Evolutionary conservation across 768 basidiomycete genomes (phyloP).

Genomic region (Naematelia aurantialba): DNA sequence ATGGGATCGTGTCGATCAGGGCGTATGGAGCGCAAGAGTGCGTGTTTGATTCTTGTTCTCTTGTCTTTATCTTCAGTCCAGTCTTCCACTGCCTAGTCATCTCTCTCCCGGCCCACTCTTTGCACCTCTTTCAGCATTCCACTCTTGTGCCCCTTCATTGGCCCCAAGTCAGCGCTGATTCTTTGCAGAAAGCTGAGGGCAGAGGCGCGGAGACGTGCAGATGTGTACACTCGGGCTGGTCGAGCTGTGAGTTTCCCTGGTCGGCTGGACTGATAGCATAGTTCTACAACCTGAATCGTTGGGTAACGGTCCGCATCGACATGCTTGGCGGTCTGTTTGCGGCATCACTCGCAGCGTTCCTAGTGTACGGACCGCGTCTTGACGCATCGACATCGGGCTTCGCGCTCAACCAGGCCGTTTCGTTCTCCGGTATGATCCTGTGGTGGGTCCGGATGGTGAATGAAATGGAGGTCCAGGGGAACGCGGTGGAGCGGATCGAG

Average conservation of each 20-base stretch:
- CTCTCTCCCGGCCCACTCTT: too few relatives aligned
- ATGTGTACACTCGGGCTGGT: conserved; percentile 53
- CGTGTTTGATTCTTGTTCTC: background rate
- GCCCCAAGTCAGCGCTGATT: conserved; percentile 1
- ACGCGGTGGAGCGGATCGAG: conserved; percentile 55
- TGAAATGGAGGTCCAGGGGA: conserved; percentile 49
- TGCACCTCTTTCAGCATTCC: too few relatives aligned
- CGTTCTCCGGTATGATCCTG: conserved; percentile 31
- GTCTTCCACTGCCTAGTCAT: too few relatives aligned
- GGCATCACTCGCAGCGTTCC: conserved; percentile 58
- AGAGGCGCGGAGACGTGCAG: conserved; percentile 57
- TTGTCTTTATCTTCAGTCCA: too few relatives aligned
- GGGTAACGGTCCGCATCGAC: conserved; percentile 57
- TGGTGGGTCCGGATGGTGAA: conserved; percentile 50
- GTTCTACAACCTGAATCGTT: conserved; percentile 52
- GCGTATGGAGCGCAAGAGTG: conserved; percentile 62
- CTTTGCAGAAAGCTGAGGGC: conserved; percentile 50
- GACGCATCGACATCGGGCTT: conserved; percentile 49
- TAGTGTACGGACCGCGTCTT: conserved; percentile 54
- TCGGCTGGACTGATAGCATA: conserved; percentile 1
- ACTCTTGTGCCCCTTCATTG: too few relatives aligned
- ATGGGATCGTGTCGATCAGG: conserved; percentile 59
- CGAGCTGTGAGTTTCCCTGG: conserved; percentile 21
- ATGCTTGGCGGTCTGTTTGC: conserved; percentile 60
- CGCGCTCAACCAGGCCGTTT: conserved; percentile 47